Conservation (phyloP, 768 basidiomycete species). For the Tylopilus felleus region DNA sequence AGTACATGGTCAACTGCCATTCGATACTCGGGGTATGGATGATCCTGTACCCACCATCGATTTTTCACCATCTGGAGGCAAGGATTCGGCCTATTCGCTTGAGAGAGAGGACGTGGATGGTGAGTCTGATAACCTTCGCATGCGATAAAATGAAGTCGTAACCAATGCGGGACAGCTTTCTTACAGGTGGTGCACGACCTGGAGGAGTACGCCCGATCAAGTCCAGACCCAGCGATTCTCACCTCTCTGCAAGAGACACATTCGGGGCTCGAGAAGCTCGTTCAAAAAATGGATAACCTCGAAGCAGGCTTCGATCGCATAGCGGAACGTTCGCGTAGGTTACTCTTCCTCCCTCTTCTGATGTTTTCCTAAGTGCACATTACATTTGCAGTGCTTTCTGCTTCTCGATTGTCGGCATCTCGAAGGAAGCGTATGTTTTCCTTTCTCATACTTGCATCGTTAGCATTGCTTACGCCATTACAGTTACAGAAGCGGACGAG, state of each 20-base stretch:
- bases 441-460: neutral
- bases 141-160: neutral
- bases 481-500: conserved; percentile 74
- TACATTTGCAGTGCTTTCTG: conserved; percentile 62
- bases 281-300: conserved; percentile 74
- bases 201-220: conserved; percentile 50
- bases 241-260: conserved; percentile 63
- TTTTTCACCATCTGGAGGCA: conserved; percentile 66
- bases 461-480: conserved; percentile 5
- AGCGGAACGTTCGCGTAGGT: conserved; percentile 77
- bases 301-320: conserved; percentile 82
- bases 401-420: conserved; percentile 65
- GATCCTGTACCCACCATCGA: conserved; percentile 77
- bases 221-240: conserved; percentile 44
- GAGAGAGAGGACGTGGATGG: conserved; percentile 71
- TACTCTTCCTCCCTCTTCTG: neutral
- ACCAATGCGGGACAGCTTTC: conserved; percentile 42
- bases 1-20: conserved; percentile 82
- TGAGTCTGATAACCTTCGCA: conserved; percentile 41
- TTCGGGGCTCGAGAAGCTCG: conserved; percentile 59
- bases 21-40: conserved; percentile 77
- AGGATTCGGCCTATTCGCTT: conserved; percentile 62
- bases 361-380: conserved; percentile 5
- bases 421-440: conserved; percentile 64
- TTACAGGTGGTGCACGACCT: conserved; percentile 63